Evolutionary conservation across 192 early-diverging fungal species (phyloP), one percentile per base, ranked within the genome.

Genomic region (Gaertneriomyces sp.): DNA sequence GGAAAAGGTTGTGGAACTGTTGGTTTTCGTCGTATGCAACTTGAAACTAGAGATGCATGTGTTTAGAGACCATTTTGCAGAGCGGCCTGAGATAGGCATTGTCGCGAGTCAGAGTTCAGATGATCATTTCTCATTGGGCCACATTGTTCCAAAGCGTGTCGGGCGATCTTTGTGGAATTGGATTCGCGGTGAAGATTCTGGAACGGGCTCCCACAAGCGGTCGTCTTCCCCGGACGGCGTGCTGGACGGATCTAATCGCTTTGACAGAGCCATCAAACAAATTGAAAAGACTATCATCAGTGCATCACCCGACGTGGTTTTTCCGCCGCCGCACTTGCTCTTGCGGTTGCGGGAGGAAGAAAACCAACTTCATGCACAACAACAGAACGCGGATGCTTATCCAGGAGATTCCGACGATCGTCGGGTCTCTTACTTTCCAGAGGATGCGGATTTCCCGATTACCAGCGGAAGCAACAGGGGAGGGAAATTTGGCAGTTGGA

Each of bases 21-120:
- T 72, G 44, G 38, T 70, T 0, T 76, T 76, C 51, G 60, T 58
- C 17, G 74, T 74, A 14, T 76, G 68, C 41, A n/a, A 69, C 42
- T 45, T 74, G 3, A 76, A 76, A 45, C 49, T 76, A 5, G 74
- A 76, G 51, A 73, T 70, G 56, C 52, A 74, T 52, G 49, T 76
- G 38, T 59, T 76, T 43, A 12, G 57, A 8, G 74, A 75, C 45
- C 64, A 76, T 50, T 76, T 76, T 41, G 70, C 51, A 3, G 17
- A 43, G 33, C 45, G 59, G n/a, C 61, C 50, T 17, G 50, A 56
- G 5, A 1, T n/a, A 20, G 9, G 19, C 17, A 33, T 14, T 61
- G 60, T 49, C 14, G 33, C 41, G 53, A 54, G n/a, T 25, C n/a
- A 59, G 4, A 42, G 19, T 17, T n/a, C 14, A 12, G 58, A 33